A percentile compares a stretch with the other conserved stretches of the same genome.
phyloP scores from a whole-genome alignment of 768 basidiomycete genomes.

The Exsudoporus frostii region DNA sequence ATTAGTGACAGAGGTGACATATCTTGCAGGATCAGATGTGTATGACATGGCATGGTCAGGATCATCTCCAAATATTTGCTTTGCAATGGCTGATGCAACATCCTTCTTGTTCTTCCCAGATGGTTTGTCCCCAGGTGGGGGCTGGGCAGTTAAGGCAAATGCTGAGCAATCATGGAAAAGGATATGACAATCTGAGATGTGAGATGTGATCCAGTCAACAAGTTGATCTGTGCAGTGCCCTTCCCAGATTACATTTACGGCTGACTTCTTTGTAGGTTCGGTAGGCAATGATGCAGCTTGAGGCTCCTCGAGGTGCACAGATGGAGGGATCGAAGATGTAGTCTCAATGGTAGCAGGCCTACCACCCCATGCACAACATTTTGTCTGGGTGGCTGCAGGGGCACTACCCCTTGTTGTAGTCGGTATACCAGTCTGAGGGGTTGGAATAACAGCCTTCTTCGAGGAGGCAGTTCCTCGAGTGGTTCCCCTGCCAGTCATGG shows the following conservation, averaged over 20 bases:
- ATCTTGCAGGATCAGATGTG: not conserved
- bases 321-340: too few species aligned
- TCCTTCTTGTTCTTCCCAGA: conserved; percentile 7
- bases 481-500: not conserved
- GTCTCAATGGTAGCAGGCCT: too few species aligned
- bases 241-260: not conserved
- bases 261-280: not conserved
- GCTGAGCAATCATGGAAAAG: conserved; percentile 1
- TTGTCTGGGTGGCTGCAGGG: not conserved
- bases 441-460: too few species aligned
- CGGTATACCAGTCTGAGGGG: too few species aligned
- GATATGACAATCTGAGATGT: not conserved
- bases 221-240: not conserved
- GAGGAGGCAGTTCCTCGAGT: too few species aligned
- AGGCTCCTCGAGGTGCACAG: too few species aligned
- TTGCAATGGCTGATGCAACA: not conserved
- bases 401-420: not conserved
- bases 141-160: not conserved
- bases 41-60: not conserved
- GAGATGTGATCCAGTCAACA: not conserved
- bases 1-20: not conserved
- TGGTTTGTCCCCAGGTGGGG: not conserved
- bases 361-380: not conserved
- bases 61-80: conserved; percentile 1
- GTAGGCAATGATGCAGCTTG: too few species aligned